Percentiles rank a stretch among this genome's conserved stretches.
Evolutionary conservation across 768 basidiomycete genomes (phyloP).

Genomic region (Leccinum broughii): DNA sequence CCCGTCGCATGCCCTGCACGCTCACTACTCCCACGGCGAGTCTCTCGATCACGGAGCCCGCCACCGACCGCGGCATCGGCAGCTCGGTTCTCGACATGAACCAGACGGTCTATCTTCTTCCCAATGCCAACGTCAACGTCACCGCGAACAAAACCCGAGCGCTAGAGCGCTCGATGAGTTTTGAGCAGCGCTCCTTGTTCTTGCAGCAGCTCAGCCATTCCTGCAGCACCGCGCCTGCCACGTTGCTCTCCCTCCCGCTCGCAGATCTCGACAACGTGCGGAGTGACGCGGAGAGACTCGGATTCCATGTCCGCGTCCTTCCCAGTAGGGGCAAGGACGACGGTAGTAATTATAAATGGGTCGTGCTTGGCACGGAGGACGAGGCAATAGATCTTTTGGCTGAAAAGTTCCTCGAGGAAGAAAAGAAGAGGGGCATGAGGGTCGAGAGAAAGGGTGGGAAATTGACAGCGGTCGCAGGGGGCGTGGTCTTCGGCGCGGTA

Average conservation of each 20-base stretch:
- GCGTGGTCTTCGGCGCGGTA: constrained; percentile 60
- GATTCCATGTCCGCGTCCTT: constrained; percentile 46
- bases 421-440: constrained; percentile 22
- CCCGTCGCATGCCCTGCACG: constrained; percentile 57
- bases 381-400: constrained; percentile 41
- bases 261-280: constrained; percentile 44
- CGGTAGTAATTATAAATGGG: constrained; percentile 36
- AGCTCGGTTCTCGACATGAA: constrained; percentile 25
- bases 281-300: constrained; percentile 41
- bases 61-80: constrained; percentile 37
- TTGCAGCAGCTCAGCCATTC: constrained; percentile 42
- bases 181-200: constrained; percentile 53
- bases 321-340: constrained; percentile 20
- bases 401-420: constrained; percentile 32
- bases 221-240: constrained; percentile 42
- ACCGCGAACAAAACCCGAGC: constrained; percentile 24
- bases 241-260: constrained; percentile 48
- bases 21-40: constrained; percentile 49
- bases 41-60: constrained; percentile 26
- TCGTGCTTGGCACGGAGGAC: constrained; percentile 56
- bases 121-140: constrained; percentile 10
- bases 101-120: constrained; percentile 27
- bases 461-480: constrained; percentile 52
- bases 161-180: constrained; percentile 51
- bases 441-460: constrained; percentile 22